phyloP scores from a whole-genome alignment of 2,329 filamentous ascomycete species.

The Fusarium brachygibbosum region DNA sequence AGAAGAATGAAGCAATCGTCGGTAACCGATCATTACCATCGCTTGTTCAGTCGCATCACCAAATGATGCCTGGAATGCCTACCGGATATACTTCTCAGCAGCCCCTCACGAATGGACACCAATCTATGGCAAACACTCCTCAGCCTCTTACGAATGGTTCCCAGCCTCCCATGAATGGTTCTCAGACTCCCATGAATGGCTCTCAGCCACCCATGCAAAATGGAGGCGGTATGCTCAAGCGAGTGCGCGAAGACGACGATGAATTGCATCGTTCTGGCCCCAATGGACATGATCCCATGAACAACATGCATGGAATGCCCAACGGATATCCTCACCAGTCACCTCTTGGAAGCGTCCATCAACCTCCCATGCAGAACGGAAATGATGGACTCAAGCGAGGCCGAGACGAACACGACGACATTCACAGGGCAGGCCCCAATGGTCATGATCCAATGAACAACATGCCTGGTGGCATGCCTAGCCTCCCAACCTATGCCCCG shows the following conservation, averaged over 20 bases:
- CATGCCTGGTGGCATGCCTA: slow-evolving; percentile 68
- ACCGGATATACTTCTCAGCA: slow-evolving; percentile 26
- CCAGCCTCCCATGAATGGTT: slow-evolving; percentile 36
- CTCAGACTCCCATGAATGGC: slow-evolving; percentile 30
- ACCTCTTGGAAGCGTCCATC: slow-evolving; percentile 50
- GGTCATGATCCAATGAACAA: slow-evolving; percentile 78
- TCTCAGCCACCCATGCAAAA: slow-evolving; percentile 66
- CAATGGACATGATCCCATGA: slow-evolving; percentile 78
- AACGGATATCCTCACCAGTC: slow-evolving; percentile 75
- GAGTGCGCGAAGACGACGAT: slow-evolving; percentile 72
- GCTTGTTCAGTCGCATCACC: slow-evolving; percentile 69
- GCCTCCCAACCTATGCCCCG: slow-evolving; percentile 72
- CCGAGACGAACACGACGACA: slow-evolving; percentile 72
- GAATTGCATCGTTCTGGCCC: slow-evolving; percentile 68
- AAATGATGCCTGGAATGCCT: slow-evolving; percentile 32
- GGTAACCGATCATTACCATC: slow-evolving; percentile 71
- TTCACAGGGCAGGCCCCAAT: slow-evolving; percentile 72
- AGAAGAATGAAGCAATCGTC: slow-evolving; percentile 78
- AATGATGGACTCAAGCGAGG: slow-evolving; percentile 62
- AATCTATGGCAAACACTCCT: slow-evolving; percentile 24
- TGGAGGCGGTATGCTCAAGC: slow-evolving; percentile 66
- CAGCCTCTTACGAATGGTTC: slow-evolving; percentile 24
- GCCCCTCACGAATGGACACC: slow-evolving; percentile 22
- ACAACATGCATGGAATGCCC: slow-evolving; percentile 69
- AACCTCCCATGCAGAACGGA: slow-evolving; percentile 70